These are phyloP conservation scores for Capsicum pubescens DNA, from an alignment of 257 asterid species.

Conservation along the genomic window DNA sequence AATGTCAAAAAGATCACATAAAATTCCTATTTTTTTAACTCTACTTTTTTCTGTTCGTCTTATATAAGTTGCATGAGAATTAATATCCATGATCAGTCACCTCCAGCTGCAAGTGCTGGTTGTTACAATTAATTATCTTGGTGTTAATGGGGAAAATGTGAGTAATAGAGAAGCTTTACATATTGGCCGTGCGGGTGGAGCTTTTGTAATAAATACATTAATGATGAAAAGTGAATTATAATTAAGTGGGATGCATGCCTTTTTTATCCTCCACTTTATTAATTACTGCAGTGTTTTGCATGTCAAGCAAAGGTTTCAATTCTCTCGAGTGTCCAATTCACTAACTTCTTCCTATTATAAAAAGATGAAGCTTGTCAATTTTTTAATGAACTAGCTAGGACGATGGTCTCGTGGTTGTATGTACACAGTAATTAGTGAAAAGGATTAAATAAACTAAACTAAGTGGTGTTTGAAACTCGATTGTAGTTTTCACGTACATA, in stretches of 20 bases:
- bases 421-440: not conserved
- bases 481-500: not conserved
- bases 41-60: not conserved
- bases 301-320: slow-evolving; percentile 33
- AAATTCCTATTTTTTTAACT: too few relatives aligned
- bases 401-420: not conserved
- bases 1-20: not conserved
- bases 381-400: not conserved
- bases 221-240: slow-evolving; percentile 31
- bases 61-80: slow-evolving; percentile 4
- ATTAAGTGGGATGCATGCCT: slow-evolving; percentile 19
- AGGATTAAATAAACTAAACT: not conserved
- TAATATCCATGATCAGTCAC: slow-evolving; percentile 22
- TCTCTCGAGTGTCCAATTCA: slow-evolving; percentile 13
- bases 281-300: slow-evolving; percentile 30
- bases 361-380: not conserved
- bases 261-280: slow-evolving; percentile 26
- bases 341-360: not conserved
- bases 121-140: not conserved
- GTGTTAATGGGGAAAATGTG: not conserved
- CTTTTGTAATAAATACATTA: slow-evolving; percentile 23
- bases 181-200: slow-evolving; percentile 35
- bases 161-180: slow-evolving; percentile 11
- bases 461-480: not conserved
- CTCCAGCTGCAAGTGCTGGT: slow-evolving; percentile 25